Evolutionary conservation across 352 stramenopile species (phyloP).

Genomic region (Vaucheria bursata): DNA sequence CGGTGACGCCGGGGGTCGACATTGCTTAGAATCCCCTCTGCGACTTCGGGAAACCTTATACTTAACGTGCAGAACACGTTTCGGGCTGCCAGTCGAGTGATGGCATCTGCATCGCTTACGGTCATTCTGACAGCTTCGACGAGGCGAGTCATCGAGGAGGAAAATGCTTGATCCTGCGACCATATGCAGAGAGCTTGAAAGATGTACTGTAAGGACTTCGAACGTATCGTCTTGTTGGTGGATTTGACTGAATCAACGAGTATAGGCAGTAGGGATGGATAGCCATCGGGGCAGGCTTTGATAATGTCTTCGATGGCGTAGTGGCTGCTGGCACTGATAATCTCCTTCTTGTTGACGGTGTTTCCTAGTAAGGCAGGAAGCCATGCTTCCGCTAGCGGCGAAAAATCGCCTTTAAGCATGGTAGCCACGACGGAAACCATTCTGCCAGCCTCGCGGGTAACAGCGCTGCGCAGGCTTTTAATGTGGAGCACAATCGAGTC

Average conservation of each 20-base stretch:
- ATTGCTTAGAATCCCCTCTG: too few relatives aligned
- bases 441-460: constrained; percentile 26
- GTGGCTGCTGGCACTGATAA: background rate
- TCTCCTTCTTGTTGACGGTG: constrained; percentile 10
- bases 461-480: constrained; percentile 24
- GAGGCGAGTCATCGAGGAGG: background rate
- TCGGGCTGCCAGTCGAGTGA: too few relatives aligned
- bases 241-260: background rate
- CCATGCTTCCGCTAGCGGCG: constrained; percentile 36
- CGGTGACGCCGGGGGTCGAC: too few relatives aligned
- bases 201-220: background rate
- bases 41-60: too few relatives aligned
- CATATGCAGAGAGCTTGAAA: background rate
- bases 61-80: too few relatives aligned
- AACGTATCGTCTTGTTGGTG: background rate
- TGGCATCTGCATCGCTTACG: too few relatives aligned
- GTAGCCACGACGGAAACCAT: constrained; percentile 22
- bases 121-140: background rate
- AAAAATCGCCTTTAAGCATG: constrained; percentile 16
- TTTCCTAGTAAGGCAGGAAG: constrained; percentile 36
- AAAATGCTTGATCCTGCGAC: background rate
- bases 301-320: background rate
- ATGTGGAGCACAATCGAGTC: constrained; percentile 10
- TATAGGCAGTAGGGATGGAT: background rate
- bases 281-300: background rate